Evolutionary conservation across 2,329 filamentous ascomycete genomes (phyloP).

Genomic region (Aspergillus spinulosporus): DNA sequence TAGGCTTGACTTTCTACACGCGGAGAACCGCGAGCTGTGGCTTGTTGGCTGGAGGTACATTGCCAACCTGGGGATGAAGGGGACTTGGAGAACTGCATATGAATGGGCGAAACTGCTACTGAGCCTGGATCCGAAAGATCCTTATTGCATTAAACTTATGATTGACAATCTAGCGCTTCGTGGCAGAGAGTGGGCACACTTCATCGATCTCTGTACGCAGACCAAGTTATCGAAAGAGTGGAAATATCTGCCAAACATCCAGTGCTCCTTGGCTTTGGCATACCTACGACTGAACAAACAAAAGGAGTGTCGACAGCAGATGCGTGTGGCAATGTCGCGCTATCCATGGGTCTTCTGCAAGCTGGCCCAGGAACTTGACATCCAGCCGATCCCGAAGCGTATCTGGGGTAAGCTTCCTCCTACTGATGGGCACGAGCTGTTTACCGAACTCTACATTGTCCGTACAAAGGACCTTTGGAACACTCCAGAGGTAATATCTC

Average conservation of each 20-base stretch:
- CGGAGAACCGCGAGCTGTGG: conserved; percentile 91
- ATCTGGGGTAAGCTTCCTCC: conserved; percentile 79
- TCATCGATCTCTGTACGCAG: conserved; percentile 66
- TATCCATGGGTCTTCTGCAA: conserved; percentile 83
- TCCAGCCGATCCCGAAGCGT: conserved; percentile 71
- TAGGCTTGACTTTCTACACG: conserved; percentile 74
- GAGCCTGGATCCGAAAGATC: conserved; percentile 72
- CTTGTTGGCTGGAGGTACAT: conserved; percentile 88
- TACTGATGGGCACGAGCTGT: conserved; percentile 65
- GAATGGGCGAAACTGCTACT: conserved; percentile 91
- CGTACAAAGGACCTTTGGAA: conserved; percentile 85
- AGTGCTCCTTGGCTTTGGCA: conserved; percentile 75
- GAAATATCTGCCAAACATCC: conserved; percentile 66
- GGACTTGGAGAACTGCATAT: conserved; percentile 89
- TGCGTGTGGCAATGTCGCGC: conserved; percentile 67
- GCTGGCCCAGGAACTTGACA: conserved; percentile 75
- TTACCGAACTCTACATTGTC: conserved; percentile 73
- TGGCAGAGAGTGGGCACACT: conserved; percentile 72
- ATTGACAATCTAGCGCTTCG: conserved; percentile 84
- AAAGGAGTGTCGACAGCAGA: conserved; percentile 62
- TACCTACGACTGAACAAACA: conserved; percentile 69
- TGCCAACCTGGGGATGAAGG: conserved; percentile 80
- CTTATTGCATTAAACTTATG: conserved; percentile 77
- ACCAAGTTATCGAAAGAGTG: conserved; percentile 52
- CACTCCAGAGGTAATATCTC: conserved; percentile 65